Percentiles rank a stretch among this genome's conserved stretches.
Evolutionary conservation across 1,139 yeast species (phyloP).

Genomic region (Diutina pseudorugosa): DNA sequence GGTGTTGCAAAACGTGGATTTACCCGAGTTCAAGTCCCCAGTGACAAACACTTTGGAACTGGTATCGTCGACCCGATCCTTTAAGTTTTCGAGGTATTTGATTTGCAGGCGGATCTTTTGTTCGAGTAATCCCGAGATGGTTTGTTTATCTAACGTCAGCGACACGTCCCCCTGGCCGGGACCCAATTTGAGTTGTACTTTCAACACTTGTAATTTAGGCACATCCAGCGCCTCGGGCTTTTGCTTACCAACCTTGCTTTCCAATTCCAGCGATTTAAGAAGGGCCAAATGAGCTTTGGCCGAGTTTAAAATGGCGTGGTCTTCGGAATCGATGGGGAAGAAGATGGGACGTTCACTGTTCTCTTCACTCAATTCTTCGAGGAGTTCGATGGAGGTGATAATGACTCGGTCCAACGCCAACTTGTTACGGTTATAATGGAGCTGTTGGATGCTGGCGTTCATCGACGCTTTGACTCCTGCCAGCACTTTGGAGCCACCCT

Average conservation of each 20-base stretch:
- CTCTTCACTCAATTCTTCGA: slow-evolving; percentile 42
- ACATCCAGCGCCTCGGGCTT: slow-evolving; percentile 12
- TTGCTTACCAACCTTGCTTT: slow-evolving; percentile 17
- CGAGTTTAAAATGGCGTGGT: slow-evolving; percentile 28
- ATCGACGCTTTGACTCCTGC: neutral
- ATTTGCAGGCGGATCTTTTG: slow-evolving; percentile 49
- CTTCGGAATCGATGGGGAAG: slow-evolving; percentile 37
- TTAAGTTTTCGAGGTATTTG: slow-evolving; percentile 60
- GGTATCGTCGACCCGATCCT: slow-evolving; percentile 81
- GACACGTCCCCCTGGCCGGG: neutral
- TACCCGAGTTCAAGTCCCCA: slow-evolving; percentile 95
- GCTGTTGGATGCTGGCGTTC: slow-evolving; percentile 32
- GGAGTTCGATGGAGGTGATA: slow-evolving; percentile 38
- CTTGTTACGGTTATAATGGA: slow-evolving; percentile 58
- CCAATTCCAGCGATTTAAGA: slow-evolving; percentile 26
- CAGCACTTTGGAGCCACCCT: neutral
- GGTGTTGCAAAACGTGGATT: slow-evolving; percentile 92
- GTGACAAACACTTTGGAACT: slow-evolving; percentile 91
- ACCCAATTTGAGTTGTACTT: neutral
- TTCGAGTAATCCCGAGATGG: slow-evolving; percentile 55
- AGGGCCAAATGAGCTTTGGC: slow-evolving; percentile 38
- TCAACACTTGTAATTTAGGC: slow-evolving; percentile 30
- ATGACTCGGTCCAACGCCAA: slow-evolving; percentile 53
- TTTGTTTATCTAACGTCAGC: slow-evolving; percentile 40
- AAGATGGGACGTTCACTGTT: slow-evolving; percentile 51